Evolutionary conservation across 805 yeast genomes (phyloP).

Genomic region (Yarrowia yakushimensis): DNA sequence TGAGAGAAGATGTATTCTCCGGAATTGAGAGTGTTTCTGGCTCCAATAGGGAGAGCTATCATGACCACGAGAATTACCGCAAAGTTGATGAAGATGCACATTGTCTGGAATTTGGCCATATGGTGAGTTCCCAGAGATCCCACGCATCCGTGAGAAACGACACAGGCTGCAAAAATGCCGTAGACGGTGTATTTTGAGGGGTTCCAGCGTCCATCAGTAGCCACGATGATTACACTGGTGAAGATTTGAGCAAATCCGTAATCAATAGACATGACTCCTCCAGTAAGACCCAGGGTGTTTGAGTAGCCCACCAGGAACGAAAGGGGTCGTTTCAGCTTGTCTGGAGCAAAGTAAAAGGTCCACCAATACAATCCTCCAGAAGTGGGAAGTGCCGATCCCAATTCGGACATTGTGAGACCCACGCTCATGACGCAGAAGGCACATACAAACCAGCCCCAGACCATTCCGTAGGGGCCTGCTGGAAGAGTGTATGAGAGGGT

Average conservation of each 20-base stretch:
- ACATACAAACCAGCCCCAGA: conserved; percentile 72
- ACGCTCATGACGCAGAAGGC: conserved; percentile 52
- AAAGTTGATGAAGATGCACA: conserved; percentile 54
- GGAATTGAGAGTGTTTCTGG: conserved; percentile 42
- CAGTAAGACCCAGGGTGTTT: conserved; percentile 61
- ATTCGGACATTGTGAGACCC: conserved; percentile 62
- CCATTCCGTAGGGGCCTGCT: conserved; percentile 61
- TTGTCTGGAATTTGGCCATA: conserved; percentile 57
- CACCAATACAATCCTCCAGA: conserved; percentile 72
- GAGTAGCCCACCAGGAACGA: conserved; percentile 64
- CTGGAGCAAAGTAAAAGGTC: conserved; percentile 66
- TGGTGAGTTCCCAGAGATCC: conserved; percentile 56
- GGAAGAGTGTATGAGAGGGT: conserved; percentile 51
- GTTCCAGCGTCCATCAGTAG: conserved; percentile 52
- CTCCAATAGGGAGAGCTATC: conserved; percentile 30
- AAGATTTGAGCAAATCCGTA: conserved; percentile 68
- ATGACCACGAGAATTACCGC: conserved; percentile 50
- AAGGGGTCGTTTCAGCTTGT: conserved; percentile 46
- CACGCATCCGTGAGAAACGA: conserved; percentile 49
- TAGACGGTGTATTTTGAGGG: conserved; percentile 54
- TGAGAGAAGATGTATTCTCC: conserved; percentile 55
- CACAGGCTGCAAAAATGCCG: conserved; percentile 64
- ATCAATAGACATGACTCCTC: conserved; percentile 63
- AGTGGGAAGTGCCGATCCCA: conserved; percentile 69
- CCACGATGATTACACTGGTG: conserved; percentile 39